A percentile compares a stretch with the other conserved stretches of the same genome.
Evolutionary conservation across 2,329 filamentous ascomycete species (phyloP).

Genomic region (Coccinonectria pachysandricola): DNA sequence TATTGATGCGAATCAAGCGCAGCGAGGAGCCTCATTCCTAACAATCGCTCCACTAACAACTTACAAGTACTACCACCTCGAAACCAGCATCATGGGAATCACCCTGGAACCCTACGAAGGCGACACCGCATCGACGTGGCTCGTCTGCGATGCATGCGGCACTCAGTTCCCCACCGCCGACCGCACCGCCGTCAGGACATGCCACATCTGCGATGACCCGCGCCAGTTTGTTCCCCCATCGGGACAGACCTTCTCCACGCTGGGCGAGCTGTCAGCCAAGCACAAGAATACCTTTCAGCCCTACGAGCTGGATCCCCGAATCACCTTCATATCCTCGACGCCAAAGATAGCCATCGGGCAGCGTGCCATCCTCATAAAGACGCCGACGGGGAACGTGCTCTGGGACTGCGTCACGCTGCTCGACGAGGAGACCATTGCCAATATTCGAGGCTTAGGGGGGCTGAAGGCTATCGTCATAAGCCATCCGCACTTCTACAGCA

Average conservation of each 20-base stretch:
- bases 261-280: constrained; percentile 32
- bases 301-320: constrained; percentile 31
- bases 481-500: constrained; percentile 76
- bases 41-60: no score
- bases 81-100: constrained; percentile 8
- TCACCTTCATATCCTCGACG: constrained; percentile 37
- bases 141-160: constrained; percentile 60
- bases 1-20: no score
- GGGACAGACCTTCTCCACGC: constrained; percentile 53
- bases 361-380: constrained; percentile 58
- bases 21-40: no score
- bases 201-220: constrained; percentile 64
- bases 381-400: constrained; percentile 57
- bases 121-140: constrained; percentile 15
- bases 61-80: no score
- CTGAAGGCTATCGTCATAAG: constrained; percentile 63
- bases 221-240: constrained; percentile 55
- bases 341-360: constrained; percentile 66
- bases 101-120: constrained; percentile 14
- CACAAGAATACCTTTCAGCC: constrained; percentile 46
- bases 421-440: constrained; percentile 49
- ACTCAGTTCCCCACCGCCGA: constrained; percentile 48
- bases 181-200: constrained; percentile 38
- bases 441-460: constrained; percentile 52
- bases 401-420: constrained; percentile 71